phyloP scores from a whole-genome alignment of 768 basidiomycete species.

The Phylloporus rhodoxanthus region DNA sequence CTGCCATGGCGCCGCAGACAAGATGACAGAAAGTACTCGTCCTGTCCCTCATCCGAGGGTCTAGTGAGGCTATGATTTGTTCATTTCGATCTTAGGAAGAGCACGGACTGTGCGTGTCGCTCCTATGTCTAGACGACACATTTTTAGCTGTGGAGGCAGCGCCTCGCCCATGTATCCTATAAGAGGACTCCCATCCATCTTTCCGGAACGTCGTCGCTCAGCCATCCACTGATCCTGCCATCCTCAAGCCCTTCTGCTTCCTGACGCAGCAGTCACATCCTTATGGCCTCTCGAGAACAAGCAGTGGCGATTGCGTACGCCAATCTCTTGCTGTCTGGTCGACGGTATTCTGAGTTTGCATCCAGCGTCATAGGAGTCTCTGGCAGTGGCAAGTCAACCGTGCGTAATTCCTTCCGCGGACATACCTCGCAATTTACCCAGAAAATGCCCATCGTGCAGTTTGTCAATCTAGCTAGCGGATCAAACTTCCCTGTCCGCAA shows the following conservation, averaged over 20 bases:
- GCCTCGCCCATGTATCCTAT: constrained; percentile 11
- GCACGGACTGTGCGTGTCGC: constrained; percentile 16
- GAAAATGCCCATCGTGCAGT: constrained; percentile 24
- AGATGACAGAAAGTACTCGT: neutral
- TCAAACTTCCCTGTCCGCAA: constrained; percentile 37
- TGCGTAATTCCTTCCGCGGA: constrained; percentile 7
- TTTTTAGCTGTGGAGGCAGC: constrained; percentile 6
- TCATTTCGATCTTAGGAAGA: constrained; percentile 14
- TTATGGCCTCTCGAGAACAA: constrained; percentile 14
- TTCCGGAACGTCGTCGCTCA: neutral
- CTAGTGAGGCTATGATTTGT: constrained; percentile 13
- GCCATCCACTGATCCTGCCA: neutral
- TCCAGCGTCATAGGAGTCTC: constrained; percentile 29
- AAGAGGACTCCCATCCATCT: constrained; percentile 5
- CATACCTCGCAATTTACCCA: neutral
- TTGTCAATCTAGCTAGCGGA: constrained; percentile 49
- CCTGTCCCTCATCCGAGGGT: constrained; percentile 1
- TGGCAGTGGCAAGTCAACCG: constrained; percentile 31
- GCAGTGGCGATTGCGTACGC: constrained; percentile 26
- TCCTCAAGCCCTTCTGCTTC: neutral
- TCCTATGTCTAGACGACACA: constrained; percentile 4
- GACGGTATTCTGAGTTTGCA: constrained; percentile 3
- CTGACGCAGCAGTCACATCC: constrained; percentile 1
- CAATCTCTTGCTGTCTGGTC: neutral
- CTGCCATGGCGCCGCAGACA: constrained; percentile 3